Conservation (phyloP, 495 filamentous ascomycete genomes). For the Lasiosphaeris hirsuta region DNA sequence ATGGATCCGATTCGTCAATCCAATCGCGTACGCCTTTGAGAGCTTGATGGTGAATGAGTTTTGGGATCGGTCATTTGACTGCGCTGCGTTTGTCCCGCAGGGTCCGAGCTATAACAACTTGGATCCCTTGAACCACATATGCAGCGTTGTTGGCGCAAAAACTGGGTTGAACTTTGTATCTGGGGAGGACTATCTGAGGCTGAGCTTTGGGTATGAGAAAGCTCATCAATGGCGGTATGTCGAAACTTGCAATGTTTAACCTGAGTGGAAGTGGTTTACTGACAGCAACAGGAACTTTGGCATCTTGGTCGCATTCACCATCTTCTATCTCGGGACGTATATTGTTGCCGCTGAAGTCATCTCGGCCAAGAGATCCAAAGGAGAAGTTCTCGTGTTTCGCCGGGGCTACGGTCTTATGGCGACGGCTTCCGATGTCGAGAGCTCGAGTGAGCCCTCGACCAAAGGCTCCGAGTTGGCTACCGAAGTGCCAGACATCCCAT, state of each 20-base stretch:
- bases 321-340: conserved; percentile 60
- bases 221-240: conserved; percentile 12
- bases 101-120: conserved; percentile 1
- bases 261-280: not conserved
- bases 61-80: conserved; percentile 2
- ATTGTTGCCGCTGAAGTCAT: conserved; percentile 67
- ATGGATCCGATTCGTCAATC: conserved; percentile 78
- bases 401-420: conserved; percentile 48
- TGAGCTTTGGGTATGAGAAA: conserved; percentile 8
- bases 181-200: conserved; percentile 5
- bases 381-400: conserved; percentile 78
- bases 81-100: conserved; percentile 5
- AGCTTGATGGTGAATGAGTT: conserved; percentile 61
- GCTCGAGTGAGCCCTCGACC: not conserved
- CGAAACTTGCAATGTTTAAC: not conserved
- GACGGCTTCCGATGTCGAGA: conserved; percentile 41
- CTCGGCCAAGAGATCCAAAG: conserved; percentile 68
- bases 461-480: not conserved
- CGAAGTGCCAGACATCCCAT: not conserved
- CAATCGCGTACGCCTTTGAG: conserved; percentile 72
- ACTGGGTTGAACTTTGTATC: not conserved
- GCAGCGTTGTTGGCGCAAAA: conserved; percentile 1
- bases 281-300: conserved; percentile 53
- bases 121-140: not conserved
- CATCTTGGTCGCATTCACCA: conserved; percentile 66